Base-by-base conservation (phyloP, 1,139 yeast genomes). In the Hyphopichia khmerensis region DNA sequence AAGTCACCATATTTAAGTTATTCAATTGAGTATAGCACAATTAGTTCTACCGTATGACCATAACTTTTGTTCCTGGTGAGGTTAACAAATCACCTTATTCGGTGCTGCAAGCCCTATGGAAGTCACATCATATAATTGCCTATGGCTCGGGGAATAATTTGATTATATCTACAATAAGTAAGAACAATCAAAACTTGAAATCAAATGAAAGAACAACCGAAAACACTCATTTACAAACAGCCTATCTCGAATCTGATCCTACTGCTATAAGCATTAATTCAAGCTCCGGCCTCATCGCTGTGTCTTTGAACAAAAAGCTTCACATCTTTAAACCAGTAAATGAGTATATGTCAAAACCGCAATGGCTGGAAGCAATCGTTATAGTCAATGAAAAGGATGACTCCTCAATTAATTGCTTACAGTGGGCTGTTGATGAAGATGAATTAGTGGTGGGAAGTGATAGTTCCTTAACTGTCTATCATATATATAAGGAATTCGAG, bases 101-200 rank as follows among this genome's bases (percentile, higher is more conserved):
- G 1, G 77, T 82, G 18, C 73, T 80, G 45, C 87, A 84, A 50
- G 77, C 75, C 5, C 65, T 68, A 43, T 90, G 96, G 96, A 81
- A 81, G 45, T 72, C 73, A 17, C 81, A 80, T 47, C 77, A 82
- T 43, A 64, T 90, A 8, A 66, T 87, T 23, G 84, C 82, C 0
- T 91, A 91, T 58, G 87, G 93, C 42, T 87, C 96, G 2, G 97
- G 96, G 1, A 89, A 90, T 64, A 90, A 89, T 59, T 66, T 91
- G 51, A 85, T 90, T 36, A 75, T 90, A 14, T 56, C 59, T 31
- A 55, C 62, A 33, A 51, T 55, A 27, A 55, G 62, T 13, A 40
- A 9, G 5, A 31, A 40, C 36, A 26, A 34, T 21, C 26, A 29
- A n/a, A 13, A 29, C 5, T 10, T n/a, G 18, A 16, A 15, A 9